phyloP scores from a whole-genome alignment of 108 stramenopile species.

The Nitzschia inconspicua region DNA sequence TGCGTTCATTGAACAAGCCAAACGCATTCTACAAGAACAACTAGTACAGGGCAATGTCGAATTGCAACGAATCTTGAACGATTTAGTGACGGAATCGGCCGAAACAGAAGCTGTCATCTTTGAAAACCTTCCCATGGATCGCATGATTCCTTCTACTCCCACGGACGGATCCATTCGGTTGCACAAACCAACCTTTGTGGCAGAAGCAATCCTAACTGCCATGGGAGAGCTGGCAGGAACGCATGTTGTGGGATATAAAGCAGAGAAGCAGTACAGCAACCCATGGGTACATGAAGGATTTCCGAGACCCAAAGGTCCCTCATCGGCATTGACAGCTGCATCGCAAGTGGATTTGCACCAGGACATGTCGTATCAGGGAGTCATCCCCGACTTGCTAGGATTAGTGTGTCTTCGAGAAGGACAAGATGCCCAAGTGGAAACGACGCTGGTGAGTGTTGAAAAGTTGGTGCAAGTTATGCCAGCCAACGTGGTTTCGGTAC shows the following conservation, averaged over 20 bases:
- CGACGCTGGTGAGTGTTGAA: background rate
- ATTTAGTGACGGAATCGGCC: background rate
- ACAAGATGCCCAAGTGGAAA: background rate
- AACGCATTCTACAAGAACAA: background rate
- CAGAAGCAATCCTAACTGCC: slow-evolving; percentile 10
- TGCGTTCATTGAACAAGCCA: background rate
- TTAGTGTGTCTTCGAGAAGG: slow-evolving; percentile 15
- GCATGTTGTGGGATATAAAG: slow-evolving; percentile 6
- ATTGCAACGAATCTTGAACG: background rate
- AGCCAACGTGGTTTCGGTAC: background rate
- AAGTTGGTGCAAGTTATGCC: slow-evolving; percentile 1
- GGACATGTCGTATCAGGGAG: slow-evolving; percentile 19
- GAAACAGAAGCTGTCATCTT: slow-evolving; percentile 1
- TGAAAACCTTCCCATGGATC: slow-evolving; percentile 16
- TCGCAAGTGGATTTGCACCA: slow-evolving; percentile 6
- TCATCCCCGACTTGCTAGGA: slow-evolving; percentile 11
- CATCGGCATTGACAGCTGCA: slow-evolving; percentile 13
- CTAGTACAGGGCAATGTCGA: background rate
- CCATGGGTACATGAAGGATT: slow-evolving; percentile 23
- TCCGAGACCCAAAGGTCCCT: background rate
- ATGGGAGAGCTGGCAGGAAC: slow-evolving; percentile 11
- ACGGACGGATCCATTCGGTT: slow-evolving; percentile 4
- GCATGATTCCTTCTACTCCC: slow-evolving; percentile 14
- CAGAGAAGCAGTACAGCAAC: slow-evolving; percentile 17
- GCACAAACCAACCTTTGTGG: slow-evolving; percentile 8